Base-by-base conservation (phyloP, 345 rosid species). In the Erucastrum elatum region DNA sequence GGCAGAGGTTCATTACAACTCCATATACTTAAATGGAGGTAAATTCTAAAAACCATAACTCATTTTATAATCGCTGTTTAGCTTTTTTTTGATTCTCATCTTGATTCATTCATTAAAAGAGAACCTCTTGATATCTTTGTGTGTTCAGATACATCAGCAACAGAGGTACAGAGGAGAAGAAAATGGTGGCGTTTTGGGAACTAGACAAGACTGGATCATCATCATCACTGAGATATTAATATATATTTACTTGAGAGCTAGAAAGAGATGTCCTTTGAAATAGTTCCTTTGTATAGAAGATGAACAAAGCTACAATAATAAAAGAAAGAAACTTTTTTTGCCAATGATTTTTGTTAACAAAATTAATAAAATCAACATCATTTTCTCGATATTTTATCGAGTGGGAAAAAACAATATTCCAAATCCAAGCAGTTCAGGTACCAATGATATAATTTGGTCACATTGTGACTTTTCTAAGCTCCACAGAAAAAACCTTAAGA, bases 1-100 rank as follows among this genome's bases (percentile, higher is more conserved):
- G 99, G 98, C 99, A 61, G 99, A 94, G 80, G 99, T 94, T 62
- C 99, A 94, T 80, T 94, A 94, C 90, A 94, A 94, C 78, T 85
- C 99, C n/a, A 90, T 94, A 78, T 85, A 90, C 84, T 83, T 87
- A 37, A 83, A 84, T 85, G 85, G 80, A 84, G 96, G 96, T 87
- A 75, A 46, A 58, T 21, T 15, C 3, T 15, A 26, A 17, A 53
- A 29, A 33, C 51, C 17, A n/a, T 8, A 8, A 26, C 21, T 13
- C 30, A 34, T 6, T 39, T 56, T 1, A n/a, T 2, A 25, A 2
- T 27, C 55, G 21, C 21, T 21, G 21, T 21, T 21, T 21, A 21
- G 21, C 21, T 51, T 6, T 12, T 56, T 64, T 2, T 30, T 0
- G 1, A n/a, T 37, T 21, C 27, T n/a, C 41, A 66, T 60, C 49